phyloP scores from a whole-genome alignment of 306 rosid species.

The Cucumis melo region DNA sequence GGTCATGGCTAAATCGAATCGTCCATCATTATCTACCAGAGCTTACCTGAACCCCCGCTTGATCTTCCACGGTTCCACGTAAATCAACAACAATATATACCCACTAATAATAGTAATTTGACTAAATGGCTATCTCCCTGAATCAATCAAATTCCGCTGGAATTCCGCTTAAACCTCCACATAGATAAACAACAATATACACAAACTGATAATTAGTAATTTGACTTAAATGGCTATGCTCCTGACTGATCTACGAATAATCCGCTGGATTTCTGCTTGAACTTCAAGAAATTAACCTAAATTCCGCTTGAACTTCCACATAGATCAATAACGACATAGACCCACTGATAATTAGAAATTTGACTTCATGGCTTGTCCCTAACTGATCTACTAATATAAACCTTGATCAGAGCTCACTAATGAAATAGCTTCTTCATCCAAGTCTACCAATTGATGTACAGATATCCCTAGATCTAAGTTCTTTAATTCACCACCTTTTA shows the following conservation, averaged over 20 bases:
- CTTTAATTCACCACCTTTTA: not conserved
- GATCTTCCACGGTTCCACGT: not conserved
- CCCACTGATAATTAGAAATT: not conserved
- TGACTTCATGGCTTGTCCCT: not conserved
- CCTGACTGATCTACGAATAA: not conserved
- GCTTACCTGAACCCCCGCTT: not conserved
- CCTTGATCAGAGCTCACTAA: not conserved
- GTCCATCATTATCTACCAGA: not conserved
- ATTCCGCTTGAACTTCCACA: not conserved
- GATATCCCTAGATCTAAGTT: slow-evolving; percentile 1
- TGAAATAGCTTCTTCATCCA: not conserved
- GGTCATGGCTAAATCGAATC: not conserved
- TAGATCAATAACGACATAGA: not conserved
- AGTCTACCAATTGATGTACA: not conserved
- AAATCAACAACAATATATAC: not conserved
- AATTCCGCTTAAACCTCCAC: not conserved
- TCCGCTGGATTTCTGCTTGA: not conserved
- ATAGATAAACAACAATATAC: not conserved
- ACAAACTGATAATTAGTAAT: not conserved
- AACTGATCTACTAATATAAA: not conserved
- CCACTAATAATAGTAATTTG: not conserved
- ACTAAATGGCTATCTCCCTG: not conserved
- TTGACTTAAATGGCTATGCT: not conserved
- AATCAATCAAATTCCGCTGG: not conserved
- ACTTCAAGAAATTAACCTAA: not conserved